These are phyloP conservation scores for Amorphotheca resinae DNA, from an alignment of 495 filamentous ascomycete genomes.

Conservation along the genomic window DNA sequence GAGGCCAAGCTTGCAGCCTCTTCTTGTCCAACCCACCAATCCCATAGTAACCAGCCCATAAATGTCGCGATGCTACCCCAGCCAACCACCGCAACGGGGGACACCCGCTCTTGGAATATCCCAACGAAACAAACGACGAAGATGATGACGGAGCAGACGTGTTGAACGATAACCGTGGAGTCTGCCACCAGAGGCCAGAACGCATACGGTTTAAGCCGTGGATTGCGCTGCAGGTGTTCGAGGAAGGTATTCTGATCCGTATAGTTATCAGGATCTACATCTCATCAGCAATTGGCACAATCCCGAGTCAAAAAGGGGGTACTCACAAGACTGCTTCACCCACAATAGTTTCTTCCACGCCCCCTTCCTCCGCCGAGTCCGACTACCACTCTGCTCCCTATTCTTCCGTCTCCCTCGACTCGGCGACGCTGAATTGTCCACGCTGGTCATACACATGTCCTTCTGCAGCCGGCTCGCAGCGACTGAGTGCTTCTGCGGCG, in stretches of 20 bases:
- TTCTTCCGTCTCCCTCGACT: conserved; percentile 36
- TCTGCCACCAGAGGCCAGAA: conserved; percentile 96
- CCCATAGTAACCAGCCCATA: conserved; percentile 83
- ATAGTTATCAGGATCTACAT: conserved; percentile 88
- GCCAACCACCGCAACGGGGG: conserved; percentile 73
- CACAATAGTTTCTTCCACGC: conserved; percentile 92
- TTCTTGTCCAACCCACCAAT: conserved; percentile 66
- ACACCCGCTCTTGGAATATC: conserved; percentile 75
- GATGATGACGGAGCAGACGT: conserved; percentile 85
- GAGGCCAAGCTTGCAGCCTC: conserved; percentile 25
- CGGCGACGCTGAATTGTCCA: conserved; percentile 11
- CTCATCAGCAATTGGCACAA: conserved; percentile 1
- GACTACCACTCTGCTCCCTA: conserved; percentile 35
- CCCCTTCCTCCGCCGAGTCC: conserved; percentile 52
- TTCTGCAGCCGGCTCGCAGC: conserved; percentile 26
- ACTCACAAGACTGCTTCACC: conserved; percentile 89
- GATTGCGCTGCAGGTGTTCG: conserved; percentile 90
- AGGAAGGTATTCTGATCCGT: conserved; percentile 94
- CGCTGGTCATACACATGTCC: conserved; percentile 24
- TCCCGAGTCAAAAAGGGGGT: background rate
- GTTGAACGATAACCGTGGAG: conserved; percentile 92
- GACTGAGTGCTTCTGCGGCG: conserved; percentile 39
- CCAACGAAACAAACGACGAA: conserved; percentile 90
- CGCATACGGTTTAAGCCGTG: conserved; percentile 85
- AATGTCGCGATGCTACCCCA: conserved; percentile 75